phyloP scores from a whole-genome alignment of 2,329 filamentous ascomycete species.

The Achaetomium macrosporum region DNA sequence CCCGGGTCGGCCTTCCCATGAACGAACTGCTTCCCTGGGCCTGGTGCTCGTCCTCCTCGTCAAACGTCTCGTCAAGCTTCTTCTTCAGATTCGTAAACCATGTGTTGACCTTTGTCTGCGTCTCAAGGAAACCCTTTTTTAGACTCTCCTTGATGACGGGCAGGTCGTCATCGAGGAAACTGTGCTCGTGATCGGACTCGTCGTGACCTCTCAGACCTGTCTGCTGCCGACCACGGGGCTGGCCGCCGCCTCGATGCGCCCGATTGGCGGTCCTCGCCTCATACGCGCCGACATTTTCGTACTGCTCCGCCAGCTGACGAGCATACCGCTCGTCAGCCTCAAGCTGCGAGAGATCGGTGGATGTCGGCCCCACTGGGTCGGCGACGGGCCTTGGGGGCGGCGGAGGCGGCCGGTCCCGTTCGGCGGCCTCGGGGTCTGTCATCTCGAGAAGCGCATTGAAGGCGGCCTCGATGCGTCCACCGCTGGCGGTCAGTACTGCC shows the following conservation, averaged over 20 bases:
- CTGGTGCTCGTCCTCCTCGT: constrained; percentile 59
- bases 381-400: constrained; percentile 73
- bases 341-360: constrained; percentile 67
- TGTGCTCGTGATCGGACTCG: constrained; percentile 64
- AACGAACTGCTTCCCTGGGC: constrained; percentile 30
- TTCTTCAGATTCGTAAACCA: constrained; percentile 93
- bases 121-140: constrained; percentile 89
- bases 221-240: constrained; percentile 39
- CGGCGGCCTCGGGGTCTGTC: constrained; percentile 68
- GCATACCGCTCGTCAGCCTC: constrained; percentile 35
- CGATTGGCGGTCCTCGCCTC: constrained; percentile 50
- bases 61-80: constrained; percentile 83
- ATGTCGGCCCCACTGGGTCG: constrained; percentile 27
- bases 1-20: constrained; percentile 50
- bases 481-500: constrained; percentile 80
- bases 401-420: constrained; percentile 58
- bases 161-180: constrained; percentile 93
- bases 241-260: constrained; percentile 22
- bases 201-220: constrained; percentile 49
- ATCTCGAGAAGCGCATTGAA: constrained; percentile 90
- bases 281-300: constrained; percentile 58
- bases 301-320: constrained; percentile 85
- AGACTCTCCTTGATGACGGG: constrained; percentile 90
- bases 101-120: constrained; percentile 83
- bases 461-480: constrained; percentile 81